Conservation (phyloP, 2,329 filamentous ascomycete genomes). For the Monilinia polystroma region DNA sequence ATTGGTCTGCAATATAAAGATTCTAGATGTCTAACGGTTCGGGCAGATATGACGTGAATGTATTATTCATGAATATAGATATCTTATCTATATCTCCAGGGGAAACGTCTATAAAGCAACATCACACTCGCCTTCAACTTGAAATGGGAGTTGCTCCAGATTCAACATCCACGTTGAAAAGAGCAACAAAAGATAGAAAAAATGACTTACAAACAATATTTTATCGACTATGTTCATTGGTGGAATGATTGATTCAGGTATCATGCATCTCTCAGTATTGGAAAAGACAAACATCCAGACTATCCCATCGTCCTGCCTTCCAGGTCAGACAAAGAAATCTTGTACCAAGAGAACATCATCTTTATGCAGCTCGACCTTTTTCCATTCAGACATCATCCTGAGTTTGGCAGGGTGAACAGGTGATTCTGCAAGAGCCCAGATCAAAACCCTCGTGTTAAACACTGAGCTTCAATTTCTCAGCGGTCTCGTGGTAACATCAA, state of each 20-base stretch:
- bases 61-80: too few species aligned
- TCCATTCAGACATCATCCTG: conserved; percentile 38
- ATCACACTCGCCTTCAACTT: too few species aligned
- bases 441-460: conserved; percentile 49
- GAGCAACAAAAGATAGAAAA: conserved; percentile 4
- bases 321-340: conserved; percentile 44
- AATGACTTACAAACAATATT: conserved; percentile 32
- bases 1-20: too few species aligned
- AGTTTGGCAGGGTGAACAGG: conserved; percentile 29
- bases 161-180: neutral
- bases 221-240: conserved; percentile 45
- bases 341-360: conserved; percentile 44
- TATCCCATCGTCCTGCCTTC: conserved; percentile 46
- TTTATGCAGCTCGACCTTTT: conserved; percentile 42
- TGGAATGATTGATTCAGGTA: conserved; percentile 48
- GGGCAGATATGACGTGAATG: too few species aligned
- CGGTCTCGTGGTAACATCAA: conserved; percentile 42
- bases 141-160: too few species aligned
- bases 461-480: conserved; percentile 47
- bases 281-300: conserved; percentile 42
- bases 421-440: conserved; percentile 39
- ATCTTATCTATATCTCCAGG: too few species aligned
- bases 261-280: conserved; percentile 44
- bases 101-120: too few species aligned
- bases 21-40: too few species aligned